These are phyloP conservation scores for Cercospora zeina DNA, from an alignment of 2,329 filamentous ascomycete genomes.

Conservation along the genomic window DNA sequence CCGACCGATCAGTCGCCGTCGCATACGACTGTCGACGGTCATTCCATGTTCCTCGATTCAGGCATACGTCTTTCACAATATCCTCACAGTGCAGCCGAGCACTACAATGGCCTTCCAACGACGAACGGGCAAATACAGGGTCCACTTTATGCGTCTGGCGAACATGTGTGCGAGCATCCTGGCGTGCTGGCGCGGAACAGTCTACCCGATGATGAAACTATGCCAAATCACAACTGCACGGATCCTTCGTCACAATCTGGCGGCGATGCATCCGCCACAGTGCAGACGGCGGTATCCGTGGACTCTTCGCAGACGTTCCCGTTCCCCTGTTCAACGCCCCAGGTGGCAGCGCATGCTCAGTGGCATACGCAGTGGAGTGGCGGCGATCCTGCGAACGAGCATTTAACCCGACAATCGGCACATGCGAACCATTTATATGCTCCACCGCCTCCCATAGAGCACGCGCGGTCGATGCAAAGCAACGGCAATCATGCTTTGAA, in stretches of 20 bases:
- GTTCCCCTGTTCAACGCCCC: neutral
- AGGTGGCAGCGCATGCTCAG: neutral
- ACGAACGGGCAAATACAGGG: neutral
- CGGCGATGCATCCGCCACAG: neutral
- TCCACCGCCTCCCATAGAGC: neutral
- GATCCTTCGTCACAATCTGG: neutral
- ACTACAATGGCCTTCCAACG: neutral
- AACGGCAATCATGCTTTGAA: neutral
- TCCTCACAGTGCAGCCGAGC: neutral
- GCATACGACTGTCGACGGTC: neutral
- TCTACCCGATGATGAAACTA: neutral
- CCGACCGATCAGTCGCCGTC: neutral
- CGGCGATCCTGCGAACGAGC: neutral
- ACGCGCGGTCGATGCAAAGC: neutral
- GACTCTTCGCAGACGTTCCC: neutral
- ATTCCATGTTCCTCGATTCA: slow-evolving; percentile 1
- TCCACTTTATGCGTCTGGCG: neutral
- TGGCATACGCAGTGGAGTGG: neutral
- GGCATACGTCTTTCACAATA: neutral
- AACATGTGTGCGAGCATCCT: neutral
- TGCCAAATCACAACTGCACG: neutral
- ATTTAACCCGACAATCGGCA: neutral
- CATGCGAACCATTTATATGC: neutral
- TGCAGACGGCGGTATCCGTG: neutral
- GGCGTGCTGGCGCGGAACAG: neutral